Base-by-base conservation (phyloP, 2,329 filamentous ascomycete genomes). In the Hypoxylon sp. region DNA sequence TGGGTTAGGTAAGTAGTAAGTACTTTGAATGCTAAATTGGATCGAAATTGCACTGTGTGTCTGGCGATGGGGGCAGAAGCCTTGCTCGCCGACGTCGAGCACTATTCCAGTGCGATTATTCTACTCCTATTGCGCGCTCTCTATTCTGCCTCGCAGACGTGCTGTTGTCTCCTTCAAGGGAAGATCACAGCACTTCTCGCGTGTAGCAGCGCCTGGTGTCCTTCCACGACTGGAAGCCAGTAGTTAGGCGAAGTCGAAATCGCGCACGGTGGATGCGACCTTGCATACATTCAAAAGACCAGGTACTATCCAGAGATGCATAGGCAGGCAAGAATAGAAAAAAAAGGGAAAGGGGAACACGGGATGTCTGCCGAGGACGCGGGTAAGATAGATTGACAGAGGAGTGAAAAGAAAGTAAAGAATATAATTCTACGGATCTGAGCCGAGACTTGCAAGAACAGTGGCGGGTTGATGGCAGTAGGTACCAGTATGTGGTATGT, bases 201-300 rank as follows among this genome's bases (percentile, higher is more conserved):
- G 21, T 50, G 63, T 57, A 63, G 53, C 60, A 69, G 62, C 63
- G 67, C 66, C 62, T 32, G 51, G 57, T 58, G 67, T 67, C 61
- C 56, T 39, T 65, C 60, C 62, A 69, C 63, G 25, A 56, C 63
- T 43, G 59, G 52, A 63, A 58, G 62, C 70, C 67, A 69, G 69
- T 66, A 47, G 50, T 66, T 70, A 68, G 68, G 69, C 71, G 69
- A 70, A 70, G 55, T 68, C 51, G 63, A 69, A 69, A 70, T 71
- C 69, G 69, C 69, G 68, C 55, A 64, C 52, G 68, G 66, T 64
- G 54, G 52, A 61, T 65, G 57, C 69, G 66, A 70, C 69, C 56
- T 58, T 68, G 69, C 63, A 70, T 62, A 70, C 71, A 73, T 73
- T 71, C 69, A 71, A 71, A 70, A 69, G 58, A 66, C 59, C 45